Base-by-base conservation (phyloP, 352 stramenopile species). In the Pythium insidiosum region DNA sequence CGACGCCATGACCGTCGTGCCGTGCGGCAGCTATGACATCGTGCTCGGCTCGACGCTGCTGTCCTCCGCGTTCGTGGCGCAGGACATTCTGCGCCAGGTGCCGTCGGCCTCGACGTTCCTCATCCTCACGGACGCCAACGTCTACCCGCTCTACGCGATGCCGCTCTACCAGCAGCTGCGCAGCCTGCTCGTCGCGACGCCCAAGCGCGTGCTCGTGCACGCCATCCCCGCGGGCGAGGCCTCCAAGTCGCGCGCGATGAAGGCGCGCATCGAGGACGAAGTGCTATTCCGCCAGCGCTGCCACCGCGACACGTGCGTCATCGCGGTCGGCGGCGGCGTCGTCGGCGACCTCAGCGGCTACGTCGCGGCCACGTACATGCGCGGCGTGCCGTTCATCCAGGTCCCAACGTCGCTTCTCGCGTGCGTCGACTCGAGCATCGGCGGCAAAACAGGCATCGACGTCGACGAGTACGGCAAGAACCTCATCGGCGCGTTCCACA, bases 351-450 rank as follows among this genome's bases (percentile, higher is more conserved):
- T 99, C 64, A 93, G 95, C 11, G 96, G 96, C 15, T 99, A 98
- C 70, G 89, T 97, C n/a, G 90, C 93, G 3, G 70, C 95, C 31
- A 98, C 97, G 34, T 99, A 98, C 74, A 96, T 98, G 76, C 84
- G 96, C 38, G 96, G 71, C 42, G 72, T 90, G 33, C 72, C 71
- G 6, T 88, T 90, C 45, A 57, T 91, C 26, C 79, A 98, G 61
- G 81, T 99, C 23, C 96, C 96, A 10, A 99, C 96, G 18, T 97
- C 95, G 15, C 77, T 99, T 38, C 88, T 99, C 69, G 96, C 96
- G n/a, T 98, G 98, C 66, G 95, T 99, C 28, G 96, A 99, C 79
- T 97, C 87, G 45, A 96, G 84, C 53, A 97, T 99, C 34, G 96
- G 96, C 38, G 95, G 95, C 50, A 99, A 99, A 72, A 99, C 95